phyloP scores from a whole-genome alignment of 164 flowering plant genomes.

The Warburgia ugandensis region DNA sequence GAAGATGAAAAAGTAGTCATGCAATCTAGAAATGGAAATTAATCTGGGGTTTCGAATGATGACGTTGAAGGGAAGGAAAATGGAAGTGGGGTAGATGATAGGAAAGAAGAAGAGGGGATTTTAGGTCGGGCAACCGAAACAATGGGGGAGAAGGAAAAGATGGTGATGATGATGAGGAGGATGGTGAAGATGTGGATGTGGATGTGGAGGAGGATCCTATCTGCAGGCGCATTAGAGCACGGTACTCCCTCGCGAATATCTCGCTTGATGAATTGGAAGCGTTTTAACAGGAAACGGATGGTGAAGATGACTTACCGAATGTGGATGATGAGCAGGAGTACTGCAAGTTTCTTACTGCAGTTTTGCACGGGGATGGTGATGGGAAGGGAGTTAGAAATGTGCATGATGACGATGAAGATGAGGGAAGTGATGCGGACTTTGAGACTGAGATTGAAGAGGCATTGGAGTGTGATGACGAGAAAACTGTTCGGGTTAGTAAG shows the following conservation, averaged over 20 bases:
- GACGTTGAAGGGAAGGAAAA: too few relatives aligned
- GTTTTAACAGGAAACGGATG: constrained; percentile 94
- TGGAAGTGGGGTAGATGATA: background rate
- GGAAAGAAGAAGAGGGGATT: constrained; percentile 21
- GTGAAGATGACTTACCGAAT: constrained; percentile 80
- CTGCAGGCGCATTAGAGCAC: constrained; percentile 87
- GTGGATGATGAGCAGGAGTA: constrained; percentile 92
- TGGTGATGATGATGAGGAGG: constrained; percentile 5
- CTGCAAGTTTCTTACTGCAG: constrained; percentile 85
- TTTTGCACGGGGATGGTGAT: constrained; percentile 52
- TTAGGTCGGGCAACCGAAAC: constrained; percentile 16
- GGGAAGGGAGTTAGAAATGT: constrained; percentile 46
- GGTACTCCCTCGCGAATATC: constrained; percentile 82
- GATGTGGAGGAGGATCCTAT: constrained; percentile 75
- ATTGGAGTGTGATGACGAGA: constrained; percentile 82
- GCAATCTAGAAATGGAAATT: background rate
- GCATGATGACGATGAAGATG: constrained; percentile 51
- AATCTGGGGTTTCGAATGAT: too few relatives aligned
- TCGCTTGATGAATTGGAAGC: constrained; percentile 93
- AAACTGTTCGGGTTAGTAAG: constrained; percentile 16
- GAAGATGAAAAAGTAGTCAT: constrained; percentile 1
- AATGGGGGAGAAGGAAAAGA: constrained; percentile 11
- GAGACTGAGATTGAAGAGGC: constrained; percentile 93
- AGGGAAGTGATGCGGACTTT: constrained; percentile 96
- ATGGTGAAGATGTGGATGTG: constrained; percentile 16